Evolutionary conservation across 2,329 filamentous ascomycete species (phyloP), one percentile per base, ranked within the genome.

Genomic region (Pleoardoris graminearum): DNA sequence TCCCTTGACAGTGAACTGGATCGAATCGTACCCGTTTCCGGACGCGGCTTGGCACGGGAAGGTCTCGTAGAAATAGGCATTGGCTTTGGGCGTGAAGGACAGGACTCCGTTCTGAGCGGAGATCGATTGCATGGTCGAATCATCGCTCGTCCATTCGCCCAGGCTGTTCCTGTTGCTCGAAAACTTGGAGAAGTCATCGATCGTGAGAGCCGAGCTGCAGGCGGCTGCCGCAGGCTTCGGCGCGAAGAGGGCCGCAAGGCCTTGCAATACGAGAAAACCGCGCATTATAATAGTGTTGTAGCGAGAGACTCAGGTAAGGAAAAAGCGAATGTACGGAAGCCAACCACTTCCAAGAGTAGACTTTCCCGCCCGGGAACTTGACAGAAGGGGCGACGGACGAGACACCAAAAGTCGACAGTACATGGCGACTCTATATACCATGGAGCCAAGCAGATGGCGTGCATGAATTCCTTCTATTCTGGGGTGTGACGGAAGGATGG

Each of bases 51-150:
- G 73, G 68, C 81, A 83, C 0, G 68, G 60, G 48, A 83, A 77
- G 1, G 76, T 79, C 63, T 82, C 80, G 61, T 83, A 83, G 56
- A 81, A 82, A 69, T 83, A 83, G 11, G 79, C 78, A 22, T 59
- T 62, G 14, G 72, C 61, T 54, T 76, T 79, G 27, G 79, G 78
- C n/a, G 75, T 78, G 67, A 84, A 80, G 7, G 75, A 76, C 19
- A 83, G 74, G 25, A 78, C 75, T 41, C 77, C 77, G 12, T 69
- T 69, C 12, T 70, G 69, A 29, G 71, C 76, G 38, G 70, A 72
- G 64, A 79, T 64, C 62, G 76, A 66, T 56, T 69, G 70, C 73
- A 80, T 81, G 51, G 75, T 72, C 12, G 70, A 76, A 69, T 83
- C 81, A 57, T 83, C 71, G 56, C 71, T 74, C 30, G 68, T 71